These are phyloP conservation scores for Quercus bicolor DNA, from an alignment of 306 rosid species.

Conservation along the genomic window DNA sequence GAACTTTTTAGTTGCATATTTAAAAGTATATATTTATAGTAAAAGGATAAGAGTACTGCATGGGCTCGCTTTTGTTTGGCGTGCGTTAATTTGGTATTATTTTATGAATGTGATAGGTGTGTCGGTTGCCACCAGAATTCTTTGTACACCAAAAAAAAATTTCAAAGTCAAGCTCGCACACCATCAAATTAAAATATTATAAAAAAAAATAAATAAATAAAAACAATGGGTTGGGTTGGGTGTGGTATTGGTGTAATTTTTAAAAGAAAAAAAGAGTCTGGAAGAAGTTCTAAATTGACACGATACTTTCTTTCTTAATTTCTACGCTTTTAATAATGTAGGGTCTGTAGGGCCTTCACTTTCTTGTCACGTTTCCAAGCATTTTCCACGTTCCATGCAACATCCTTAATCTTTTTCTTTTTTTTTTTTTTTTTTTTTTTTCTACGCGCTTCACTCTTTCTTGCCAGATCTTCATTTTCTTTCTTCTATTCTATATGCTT, in stretches of 20 bases:
- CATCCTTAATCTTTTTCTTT: neutral
- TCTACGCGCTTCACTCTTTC: constrained; percentile 12
- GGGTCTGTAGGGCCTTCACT: neutral
- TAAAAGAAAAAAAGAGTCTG: neutral
- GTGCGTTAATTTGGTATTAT: neutral
- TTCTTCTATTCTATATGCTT: no score
- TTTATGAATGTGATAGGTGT: constrained; percentile 19
- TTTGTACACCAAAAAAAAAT: neutral
- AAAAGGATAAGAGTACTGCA: constrained; percentile 6
- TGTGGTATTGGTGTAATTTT: neutral
- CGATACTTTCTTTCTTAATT: constrained; percentile 24
- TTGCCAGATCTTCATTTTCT: no score
- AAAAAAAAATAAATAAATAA: neutral
- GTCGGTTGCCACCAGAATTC: constrained; percentile 42
- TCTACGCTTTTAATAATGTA: neutral
- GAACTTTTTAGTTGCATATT: neutral
- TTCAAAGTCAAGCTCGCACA: constrained; percentile 58
- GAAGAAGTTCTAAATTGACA: constrained; percentile 54
- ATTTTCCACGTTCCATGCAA: constrained; percentile 59
- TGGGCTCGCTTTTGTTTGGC: neutral
- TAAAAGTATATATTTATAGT: neutral
- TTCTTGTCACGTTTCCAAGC: constrained; percentile 17
- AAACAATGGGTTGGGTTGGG: neutral
- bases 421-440: no score
- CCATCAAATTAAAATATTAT: no score